Percentiles rank a stretch among this genome's conserved stretches.
These are phyloP conservation scores for Leptographium flavum DNA, from an alignment of 2,329 filamentous ascomycete genomes.

Conservation along the genomic window DNA sequence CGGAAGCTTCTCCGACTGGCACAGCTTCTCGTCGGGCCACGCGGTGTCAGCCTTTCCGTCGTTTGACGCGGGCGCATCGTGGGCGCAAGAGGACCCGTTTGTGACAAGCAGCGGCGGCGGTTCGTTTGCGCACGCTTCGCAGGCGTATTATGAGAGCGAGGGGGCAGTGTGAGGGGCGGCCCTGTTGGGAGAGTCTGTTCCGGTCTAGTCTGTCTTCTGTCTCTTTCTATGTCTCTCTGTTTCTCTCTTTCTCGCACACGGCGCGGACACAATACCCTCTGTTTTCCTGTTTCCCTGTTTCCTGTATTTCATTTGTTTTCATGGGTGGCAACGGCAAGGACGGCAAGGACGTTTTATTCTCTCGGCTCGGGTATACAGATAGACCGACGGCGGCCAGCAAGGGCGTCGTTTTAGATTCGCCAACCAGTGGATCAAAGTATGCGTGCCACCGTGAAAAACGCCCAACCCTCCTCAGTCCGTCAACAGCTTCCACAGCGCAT, in stretches of 20 bases:
- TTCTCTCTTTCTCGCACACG: neutral
- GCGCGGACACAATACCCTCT: neutral
- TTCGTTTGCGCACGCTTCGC: neutral
- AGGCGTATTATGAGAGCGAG: slow-evolving; percentile 8
- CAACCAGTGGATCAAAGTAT: too few relatives aligned
- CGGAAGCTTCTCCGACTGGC: neutral
- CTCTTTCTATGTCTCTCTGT: neutral
- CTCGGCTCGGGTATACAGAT: neutral
- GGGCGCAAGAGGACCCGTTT: slow-evolving; percentile 5
- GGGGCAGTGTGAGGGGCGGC: neutral
- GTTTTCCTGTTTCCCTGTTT: neutral
- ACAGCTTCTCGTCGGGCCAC: neutral
- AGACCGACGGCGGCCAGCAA: too few relatives aligned
- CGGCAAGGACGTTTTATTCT: neutral
- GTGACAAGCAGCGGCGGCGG: neutral
- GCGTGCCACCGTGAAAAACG: too few relatives aligned
- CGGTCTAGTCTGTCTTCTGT: neutral
- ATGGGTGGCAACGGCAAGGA: neutral
- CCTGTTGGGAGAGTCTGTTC: neutral
- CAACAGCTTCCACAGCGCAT: slow-evolving; percentile 60
- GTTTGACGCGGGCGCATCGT: neutral
- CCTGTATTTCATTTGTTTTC: neutral
- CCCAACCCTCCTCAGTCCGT: slow-evolving; percentile 1
- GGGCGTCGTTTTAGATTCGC: too few relatives aligned
- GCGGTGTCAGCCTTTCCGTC: neutral